A percentile compares a stretch with the other conserved stretches of the same genome.
phyloP scores from a whole-genome alignment of 192 early-diverging fungal genomes.

The Coemansia reversa region DNA sequence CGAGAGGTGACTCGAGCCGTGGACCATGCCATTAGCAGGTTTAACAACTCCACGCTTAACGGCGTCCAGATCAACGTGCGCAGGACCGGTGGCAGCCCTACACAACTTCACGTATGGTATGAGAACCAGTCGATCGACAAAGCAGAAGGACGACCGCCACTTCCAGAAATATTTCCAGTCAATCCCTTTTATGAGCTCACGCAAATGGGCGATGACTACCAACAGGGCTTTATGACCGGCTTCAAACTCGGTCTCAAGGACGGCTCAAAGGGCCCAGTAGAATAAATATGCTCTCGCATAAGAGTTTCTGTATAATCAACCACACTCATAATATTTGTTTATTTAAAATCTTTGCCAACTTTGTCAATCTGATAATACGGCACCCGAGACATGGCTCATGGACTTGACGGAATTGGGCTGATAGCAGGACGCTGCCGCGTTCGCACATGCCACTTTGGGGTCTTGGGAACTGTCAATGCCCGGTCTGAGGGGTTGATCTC shows the following conservation, averaged over 20 bases:
- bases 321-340: too few relatives aligned
- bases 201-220: constrained; percentile 39
- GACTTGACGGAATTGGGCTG: constrained; percentile 10
- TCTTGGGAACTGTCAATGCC: constrained; percentile 58
- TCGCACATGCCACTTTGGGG: constrained; percentile 46
- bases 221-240: constrained; percentile 32
- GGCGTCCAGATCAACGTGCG: constrained; percentile 21
- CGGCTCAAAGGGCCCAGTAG: constrained; percentile 22
- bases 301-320: too few relatives aligned
- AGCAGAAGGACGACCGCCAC: background rate
- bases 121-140: constrained; percentile 15
- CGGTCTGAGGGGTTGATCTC: constrained; percentile 57
- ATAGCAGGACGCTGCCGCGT: constrained; percentile 20
- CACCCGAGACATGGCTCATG: background rate
- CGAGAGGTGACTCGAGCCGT: constrained; percentile 9
- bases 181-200: constrained; percentile 26
- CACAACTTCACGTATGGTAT: constrained; percentile 47
- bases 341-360: too few relatives aligned
- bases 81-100: constrained; percentile 12
- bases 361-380: too few relatives aligned
- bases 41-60: constrained; percentile 28
- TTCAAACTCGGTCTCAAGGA: constrained; percentile 47
- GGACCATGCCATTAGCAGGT: constrained; percentile 9
- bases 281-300: too few relatives aligned
- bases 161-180: constrained; percentile 26